phyloP scores from a whole-genome alignment of 2,329 filamentous ascomycete species.

The Decorospora gaudefroyi region DNA sequence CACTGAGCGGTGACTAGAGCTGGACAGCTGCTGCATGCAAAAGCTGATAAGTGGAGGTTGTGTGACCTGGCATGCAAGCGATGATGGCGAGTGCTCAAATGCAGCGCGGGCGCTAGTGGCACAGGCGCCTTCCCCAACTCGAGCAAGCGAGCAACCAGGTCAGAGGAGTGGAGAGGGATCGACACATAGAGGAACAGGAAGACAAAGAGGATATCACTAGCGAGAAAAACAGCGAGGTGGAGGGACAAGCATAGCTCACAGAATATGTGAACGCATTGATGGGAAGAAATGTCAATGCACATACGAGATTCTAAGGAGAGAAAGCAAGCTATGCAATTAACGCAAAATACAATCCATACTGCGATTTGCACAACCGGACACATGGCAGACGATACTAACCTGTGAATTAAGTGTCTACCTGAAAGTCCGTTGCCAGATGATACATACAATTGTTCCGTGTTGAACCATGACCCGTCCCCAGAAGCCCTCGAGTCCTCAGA shows the following conservation, averaged over 20 bases:
- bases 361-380: constrained; percentile 24
- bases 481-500: constrained; percentile 32
- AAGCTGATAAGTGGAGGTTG: too few relatives aligned
- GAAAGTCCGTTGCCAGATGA: constrained; percentile 41
- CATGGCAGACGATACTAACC: constrained; percentile 32
- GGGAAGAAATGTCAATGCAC: background rate
- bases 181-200: too few relatives aligned
- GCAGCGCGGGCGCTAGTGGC: constrained; percentile 3
- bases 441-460: constrained; percentile 45
- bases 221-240: too few relatives aligned
- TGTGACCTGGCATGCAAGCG: too few relatives aligned
- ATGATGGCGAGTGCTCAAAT: too few relatives aligned
- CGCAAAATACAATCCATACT: constrained; percentile 28
- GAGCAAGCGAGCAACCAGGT: constrained; percentile 18
- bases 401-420: constrained; percentile 43
- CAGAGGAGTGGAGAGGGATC: too few relatives aligned
- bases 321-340: constrained; percentile 38
- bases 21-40: constrained; percentile 1
- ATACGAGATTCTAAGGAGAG: constrained; percentile 26
- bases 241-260: too few relatives aligned
- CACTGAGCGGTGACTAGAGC: constrained; percentile 11
- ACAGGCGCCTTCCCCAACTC: constrained; percentile 22
- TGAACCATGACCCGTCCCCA: constrained; percentile 34
- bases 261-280: background rate
- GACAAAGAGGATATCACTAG: too few relatives aligned